Evolutionary conservation across 2,329 filamentous ascomycete species (phyloP).

Genomic region (Aspergillus neoniger): DNA sequence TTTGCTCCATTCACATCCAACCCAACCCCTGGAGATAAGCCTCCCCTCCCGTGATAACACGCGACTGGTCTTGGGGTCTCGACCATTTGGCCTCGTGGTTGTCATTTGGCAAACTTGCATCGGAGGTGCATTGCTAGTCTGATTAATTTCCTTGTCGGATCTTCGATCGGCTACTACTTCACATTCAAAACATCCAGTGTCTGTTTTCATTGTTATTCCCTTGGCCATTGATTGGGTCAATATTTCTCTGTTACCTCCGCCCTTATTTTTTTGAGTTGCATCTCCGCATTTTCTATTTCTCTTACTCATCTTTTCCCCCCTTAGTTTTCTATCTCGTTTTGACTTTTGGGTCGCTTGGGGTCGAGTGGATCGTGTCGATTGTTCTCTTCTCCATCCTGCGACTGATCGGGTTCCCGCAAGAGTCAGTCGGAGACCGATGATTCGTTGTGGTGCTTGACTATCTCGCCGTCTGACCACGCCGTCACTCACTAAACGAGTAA

Average conservation of each 20-base stretch:
- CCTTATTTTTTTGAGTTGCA: not conserved
- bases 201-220: not conserved
- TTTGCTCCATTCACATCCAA: not conserved
- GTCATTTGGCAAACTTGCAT: not conserved
- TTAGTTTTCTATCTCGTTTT: not conserved
- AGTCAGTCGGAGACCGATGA: not conserved
- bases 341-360: not conserved
- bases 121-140: not conserved
- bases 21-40: not conserved
- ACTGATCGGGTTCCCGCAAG: not conserved
- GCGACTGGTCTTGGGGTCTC: not conserved
- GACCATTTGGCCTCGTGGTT: constrained; percentile 7
- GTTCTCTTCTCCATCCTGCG: not conserved
- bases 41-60: not conserved
- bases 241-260: not conserved
- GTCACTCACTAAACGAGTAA: not conserved
- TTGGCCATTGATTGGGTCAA: not conserved
- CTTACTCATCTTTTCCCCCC: not conserved
- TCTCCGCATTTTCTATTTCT: constrained; percentile 1
- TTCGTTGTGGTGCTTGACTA: not conserved
- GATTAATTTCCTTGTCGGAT: not conserved
- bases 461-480: not conserved
- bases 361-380: not conserved
- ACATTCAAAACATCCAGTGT: not conserved
- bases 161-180: constrained; percentile 8